These are phyloP conservation scores for Hypoxylon lienhwacheense DNA, from an alignment of 495 filamentous ascomycete species.

Conservation along the genomic window DNA sequence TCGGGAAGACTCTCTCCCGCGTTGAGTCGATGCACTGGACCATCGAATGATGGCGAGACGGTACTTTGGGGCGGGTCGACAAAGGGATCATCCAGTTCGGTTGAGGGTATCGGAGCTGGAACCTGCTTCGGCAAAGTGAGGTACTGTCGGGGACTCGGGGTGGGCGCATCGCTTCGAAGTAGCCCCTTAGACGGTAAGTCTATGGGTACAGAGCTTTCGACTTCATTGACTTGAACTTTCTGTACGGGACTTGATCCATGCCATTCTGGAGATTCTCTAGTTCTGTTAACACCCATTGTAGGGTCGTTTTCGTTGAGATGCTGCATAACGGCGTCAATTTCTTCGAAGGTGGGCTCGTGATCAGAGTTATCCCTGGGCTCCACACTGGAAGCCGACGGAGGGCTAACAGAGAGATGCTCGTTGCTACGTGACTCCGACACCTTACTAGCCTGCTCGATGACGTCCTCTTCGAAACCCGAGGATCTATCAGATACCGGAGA, in stretches of 20 bases:
- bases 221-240: constrained; percentile 39
- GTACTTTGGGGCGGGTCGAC: constrained; percentile 45
- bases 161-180: constrained; percentile 71
- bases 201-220: constrained; percentile 55
- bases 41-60: constrained; percentile 47
- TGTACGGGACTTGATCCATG: constrained; percentile 47
- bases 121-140: constrained; percentile 42
- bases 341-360: constrained; percentile 66
- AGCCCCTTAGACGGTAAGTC: constrained; percentile 58
- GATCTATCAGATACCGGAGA: constrained; percentile 33
- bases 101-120: constrained; percentile 40
- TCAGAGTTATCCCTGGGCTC: constrained; percentile 22
- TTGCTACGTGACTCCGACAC: constrained; percentile 36
- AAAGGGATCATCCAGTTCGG: constrained; percentile 54
- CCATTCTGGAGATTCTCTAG: constrained; percentile 52
- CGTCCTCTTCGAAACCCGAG: constrained; percentile 34
- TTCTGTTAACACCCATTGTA: constrained; percentile 68
- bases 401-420: constrained; percentile 36
- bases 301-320: constrained; percentile 73
- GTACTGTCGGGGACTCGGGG: constrained; percentile 69
- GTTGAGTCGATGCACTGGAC: constrained; percentile 67
- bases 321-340: constrained; percentile 85
- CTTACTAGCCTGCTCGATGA: constrained; percentile 22
- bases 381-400: constrained; percentile 33
- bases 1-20: constrained; percentile 64